phyloP scores from a whole-genome alignment of 176 grass and related monocot species.

The Secale cereale region DNA sequence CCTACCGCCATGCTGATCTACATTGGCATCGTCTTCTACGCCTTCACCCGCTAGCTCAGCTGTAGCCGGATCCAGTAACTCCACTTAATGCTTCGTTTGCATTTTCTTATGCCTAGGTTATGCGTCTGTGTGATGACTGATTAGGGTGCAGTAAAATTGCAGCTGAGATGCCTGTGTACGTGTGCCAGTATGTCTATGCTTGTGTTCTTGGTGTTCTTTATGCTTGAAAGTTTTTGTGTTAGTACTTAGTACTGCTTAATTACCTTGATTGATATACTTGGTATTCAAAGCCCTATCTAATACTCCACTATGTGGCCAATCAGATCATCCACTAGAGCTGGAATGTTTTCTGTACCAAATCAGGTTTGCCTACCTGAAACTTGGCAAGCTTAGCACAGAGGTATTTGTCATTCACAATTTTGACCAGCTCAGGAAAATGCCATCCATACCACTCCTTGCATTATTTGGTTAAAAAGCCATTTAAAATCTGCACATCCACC shows the following conservation, averaged over 20 bases:
- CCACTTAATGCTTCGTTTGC: background rate
- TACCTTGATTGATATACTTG: background rate
- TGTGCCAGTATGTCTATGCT: background rate
- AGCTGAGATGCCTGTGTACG: background rate
- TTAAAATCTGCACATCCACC: too few relatives aligned
- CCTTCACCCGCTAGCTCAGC: conserved; percentile 31
- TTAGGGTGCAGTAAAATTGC: background rate
- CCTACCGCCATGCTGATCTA: conserved; percentile 80
- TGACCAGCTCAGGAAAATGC: too few relatives aligned
- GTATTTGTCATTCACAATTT: background rate
- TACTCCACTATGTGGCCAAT: too few relatives aligned
- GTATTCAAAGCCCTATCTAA: background rate
- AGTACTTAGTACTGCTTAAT: background rate
- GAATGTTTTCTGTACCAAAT: background rate
- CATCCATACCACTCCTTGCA: too few relatives aligned
- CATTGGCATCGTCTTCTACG: conserved; percentile 32
- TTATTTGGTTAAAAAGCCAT: too few relatives aligned
- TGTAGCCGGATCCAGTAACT: background rate
- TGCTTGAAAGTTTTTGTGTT: background rate
- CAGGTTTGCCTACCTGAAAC: background rate
- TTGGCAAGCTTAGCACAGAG: background rate
- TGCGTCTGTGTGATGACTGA: background rate
- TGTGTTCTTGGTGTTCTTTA: background rate
- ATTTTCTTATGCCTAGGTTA: background rate
- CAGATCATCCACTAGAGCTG: background rate